Percentiles rank a stretch among this genome's conserved stretches.
These are phyloP conservation scores for Acanthamoeba triangularis DNA, from an alignment of 208 protist species.

Conservation along the genomic window DNA sequence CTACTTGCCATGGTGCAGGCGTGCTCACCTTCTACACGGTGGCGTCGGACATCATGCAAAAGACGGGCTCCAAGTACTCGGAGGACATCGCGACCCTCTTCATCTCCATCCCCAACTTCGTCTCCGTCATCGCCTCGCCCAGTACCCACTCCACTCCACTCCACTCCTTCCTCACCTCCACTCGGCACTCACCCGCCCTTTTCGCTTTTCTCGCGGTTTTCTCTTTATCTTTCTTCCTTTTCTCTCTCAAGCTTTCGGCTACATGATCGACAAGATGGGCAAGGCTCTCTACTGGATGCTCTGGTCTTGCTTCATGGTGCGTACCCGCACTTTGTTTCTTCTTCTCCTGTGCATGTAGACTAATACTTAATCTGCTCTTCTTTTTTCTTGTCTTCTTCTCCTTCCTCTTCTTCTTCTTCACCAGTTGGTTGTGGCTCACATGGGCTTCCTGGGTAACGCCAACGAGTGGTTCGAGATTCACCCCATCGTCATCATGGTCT, in stretches of 20 bases:
- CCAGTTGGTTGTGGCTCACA: slow-evolving; percentile 87
- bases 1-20: background rate
- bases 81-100: slow-evolving; percentile 88
- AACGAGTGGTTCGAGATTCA: slow-evolving; percentile 82
- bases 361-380: background rate
- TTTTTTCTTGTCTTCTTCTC: background rate
- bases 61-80: slow-evolving; percentile 78
- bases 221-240: background rate
- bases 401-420: background rate
- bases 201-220: background rate
- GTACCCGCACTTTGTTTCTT: background rate
- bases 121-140: slow-evolving; percentile 92
- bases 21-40: slow-evolving; percentile 81
- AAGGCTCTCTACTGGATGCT: slow-evolving; percentile 90
- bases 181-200: background rate
- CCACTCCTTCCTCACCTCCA: background rate
- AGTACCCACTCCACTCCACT: background rate
- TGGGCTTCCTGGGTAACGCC: slow-evolving; percentile 90
- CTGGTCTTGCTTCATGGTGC: slow-evolving; percentile 22
- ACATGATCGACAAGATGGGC: slow-evolving; percentile 93
- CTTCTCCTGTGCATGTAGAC: too few relatives aligned
- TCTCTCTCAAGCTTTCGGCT: slow-evolving; percentile 86
- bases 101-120: slow-evolving; percentile 94
- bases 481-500: slow-evolving; percentile 93
- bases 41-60: slow-evolving; percentile 80